Conservation (phyloP, 2,329 filamentous ascomycete genomes). For the Epichloe elymi region DNA sequence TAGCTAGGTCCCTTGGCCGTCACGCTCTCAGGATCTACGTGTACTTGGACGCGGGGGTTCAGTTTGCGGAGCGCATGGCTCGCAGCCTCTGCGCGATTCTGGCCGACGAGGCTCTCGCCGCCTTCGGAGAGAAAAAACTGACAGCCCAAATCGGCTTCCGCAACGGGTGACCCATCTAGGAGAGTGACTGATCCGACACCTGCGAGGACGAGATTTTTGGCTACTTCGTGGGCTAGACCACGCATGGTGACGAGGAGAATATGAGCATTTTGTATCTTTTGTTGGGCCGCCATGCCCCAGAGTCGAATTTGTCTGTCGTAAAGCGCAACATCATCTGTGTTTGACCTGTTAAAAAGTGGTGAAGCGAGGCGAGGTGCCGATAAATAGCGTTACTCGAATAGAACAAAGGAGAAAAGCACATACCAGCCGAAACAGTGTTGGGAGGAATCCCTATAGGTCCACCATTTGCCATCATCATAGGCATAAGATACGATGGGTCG, state of each 20-base stretch:
- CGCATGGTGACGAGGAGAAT: conserved; percentile 82
- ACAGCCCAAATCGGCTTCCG: conserved; percentile 65
- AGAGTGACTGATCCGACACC: conserved; percentile 86
- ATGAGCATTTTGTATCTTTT: conserved; percentile 79
- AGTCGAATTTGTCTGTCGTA: conserved; percentile 96
- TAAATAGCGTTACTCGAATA: neutral
- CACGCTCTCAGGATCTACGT: conserved; percentile 55
- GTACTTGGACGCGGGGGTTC: conserved; percentile 75
- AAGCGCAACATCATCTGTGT: conserved; percentile 79
- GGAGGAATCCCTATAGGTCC: conserved; percentile 8
- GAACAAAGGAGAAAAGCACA: conserved; percentile 1
- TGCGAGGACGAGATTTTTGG: conserved; percentile 92
- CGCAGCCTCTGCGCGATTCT: conserved; percentile 74
- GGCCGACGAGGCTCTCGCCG: conserved; percentile 53
- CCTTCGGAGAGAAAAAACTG: conserved; percentile 66
- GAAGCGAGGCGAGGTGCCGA: neutral
- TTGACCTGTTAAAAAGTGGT: neutral
- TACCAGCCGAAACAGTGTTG: conserved; percentile 23
- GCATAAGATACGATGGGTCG: conserved; percentile 18
- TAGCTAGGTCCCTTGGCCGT: conserved; percentile 57
- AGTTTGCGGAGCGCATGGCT: conserved; percentile 66
- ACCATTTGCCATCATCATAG: conserved; percentile 19
- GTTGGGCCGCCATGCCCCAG: conserved; percentile 92
- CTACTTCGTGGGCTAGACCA: conserved; percentile 83
- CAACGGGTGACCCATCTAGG: conserved; percentile 63